Conservation (phyloP, 2,329 filamentous ascomycete genomes). For the Arthrobotrys conoides region DNA sequence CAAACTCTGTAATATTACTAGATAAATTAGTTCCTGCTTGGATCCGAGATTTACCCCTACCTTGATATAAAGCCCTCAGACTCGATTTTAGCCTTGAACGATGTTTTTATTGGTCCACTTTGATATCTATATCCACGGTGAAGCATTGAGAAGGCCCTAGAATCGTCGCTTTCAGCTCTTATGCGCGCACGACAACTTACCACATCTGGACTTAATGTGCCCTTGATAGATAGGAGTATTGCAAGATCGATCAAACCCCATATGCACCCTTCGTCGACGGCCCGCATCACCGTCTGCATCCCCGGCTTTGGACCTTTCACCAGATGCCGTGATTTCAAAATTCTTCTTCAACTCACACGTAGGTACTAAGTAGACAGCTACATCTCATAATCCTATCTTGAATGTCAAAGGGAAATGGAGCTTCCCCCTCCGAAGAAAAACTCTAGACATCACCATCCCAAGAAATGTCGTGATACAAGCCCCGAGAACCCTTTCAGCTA, state of each 20-base stretch:
- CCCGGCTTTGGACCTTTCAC: background rate
- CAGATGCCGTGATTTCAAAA: background rate
- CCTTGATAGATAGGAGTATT: background rate
- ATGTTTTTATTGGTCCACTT: background rate
- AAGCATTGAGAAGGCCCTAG: background rate
- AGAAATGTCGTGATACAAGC: constrained; percentile 24
- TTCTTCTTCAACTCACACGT: background rate
- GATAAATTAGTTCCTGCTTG: background rate
- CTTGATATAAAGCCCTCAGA: background rate
- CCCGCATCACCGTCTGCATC: constrained; percentile 8
- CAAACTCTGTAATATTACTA: background rate
- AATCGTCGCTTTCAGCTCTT: background rate
- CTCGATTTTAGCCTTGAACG: constrained; percentile 5
- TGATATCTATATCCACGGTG: background rate
- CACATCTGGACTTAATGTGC: background rate
- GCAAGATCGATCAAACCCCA: background rate
- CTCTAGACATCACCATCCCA: background rate
- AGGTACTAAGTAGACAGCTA: too few relatives aligned
- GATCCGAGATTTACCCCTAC: background rate
- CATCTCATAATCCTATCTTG: too few relatives aligned
- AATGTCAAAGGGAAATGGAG: background rate
- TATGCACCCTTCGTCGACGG: background rate
- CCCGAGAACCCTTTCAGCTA: background rate
- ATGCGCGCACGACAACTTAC: constrained; percentile 20
- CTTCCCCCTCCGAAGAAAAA: background rate